Evolutionary conservation across 2,329 filamentous ascomycete genomes (phyloP), one percentile per base, ranked within the genome.

Genomic region (Stagonosporopsis chrysanthemi): DNA sequence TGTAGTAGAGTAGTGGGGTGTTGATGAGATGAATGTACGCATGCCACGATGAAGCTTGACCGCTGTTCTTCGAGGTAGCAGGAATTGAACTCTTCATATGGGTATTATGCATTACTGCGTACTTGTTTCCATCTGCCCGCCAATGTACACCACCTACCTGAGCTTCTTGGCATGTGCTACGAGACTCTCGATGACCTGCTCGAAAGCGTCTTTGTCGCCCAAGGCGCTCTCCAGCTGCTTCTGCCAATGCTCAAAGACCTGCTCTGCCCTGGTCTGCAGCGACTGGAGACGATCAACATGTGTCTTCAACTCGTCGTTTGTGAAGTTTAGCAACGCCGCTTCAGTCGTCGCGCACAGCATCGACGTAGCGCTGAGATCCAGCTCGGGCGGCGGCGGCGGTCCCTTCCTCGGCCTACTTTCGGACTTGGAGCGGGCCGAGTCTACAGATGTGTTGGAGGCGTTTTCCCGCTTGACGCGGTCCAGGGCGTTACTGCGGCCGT

Each of bases 111-210:
- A 52, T 57, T 56, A 56, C 36, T 47, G 33, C 29, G 57, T 50
- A 91, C 78, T 46, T n/a, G 40, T 41, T 28, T 45, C 22, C 8
- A 26, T 38, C 9, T 15, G n/a, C 14, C 6, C 19, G 15, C 39
- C 28, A n/a, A 17, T 15, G 3, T 14, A 12, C 8, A 2, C 17
- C 17, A 19, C 5, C 58, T 93, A 95, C 72, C 92, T 85, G 54
- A 92, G 87, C 79, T 93, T 91, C 75, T 92, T 84, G 46, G 92
- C 92, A 79, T 96, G 92, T 76, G 92, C 95, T 40, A 97, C 94
- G 64, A 98, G 77, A 75, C 97, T 97, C 79, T 97, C 94, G 83
- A 98, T 97, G 15, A 98, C 94, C 0, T 92, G 92, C 74, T 98
- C 94, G 75, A 97, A 95, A 2, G 92, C 91, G 74, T 97, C 94